Percentiles rank a stretch among this genome's conserved stretches.
Evolutionary conservation across 2,329 filamentous ascomycete species (phyloP).

Genomic region (Pseudocercospora macadamiae): DNA sequence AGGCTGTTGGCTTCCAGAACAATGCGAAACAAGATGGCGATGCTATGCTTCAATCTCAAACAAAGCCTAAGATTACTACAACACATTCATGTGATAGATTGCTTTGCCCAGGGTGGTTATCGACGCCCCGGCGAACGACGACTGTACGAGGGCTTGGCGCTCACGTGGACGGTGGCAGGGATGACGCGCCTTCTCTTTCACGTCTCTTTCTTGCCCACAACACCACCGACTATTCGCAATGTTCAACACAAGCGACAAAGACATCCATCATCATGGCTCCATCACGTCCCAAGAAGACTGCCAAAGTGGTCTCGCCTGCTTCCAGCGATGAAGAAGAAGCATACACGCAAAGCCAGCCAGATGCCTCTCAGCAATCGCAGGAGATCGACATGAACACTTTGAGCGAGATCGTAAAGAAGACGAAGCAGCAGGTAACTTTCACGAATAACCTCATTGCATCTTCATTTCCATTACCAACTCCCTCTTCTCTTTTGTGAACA

Average conservation of each 20-base stretch:
- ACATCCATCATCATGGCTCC: conserved; percentile 21
- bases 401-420: conserved; percentile 10
- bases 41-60: background rate
- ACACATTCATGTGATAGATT: background rate
- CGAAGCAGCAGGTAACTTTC: conserved; percentile 13
- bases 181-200: background rate
- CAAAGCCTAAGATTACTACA: background rate
- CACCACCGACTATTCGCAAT: background rate
- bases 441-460: background rate
- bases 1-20: conserved; percentile 1
- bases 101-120: background rate
- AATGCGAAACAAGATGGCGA: background rate
- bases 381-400: conserved; percentile 11
- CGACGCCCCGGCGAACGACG: background rate
- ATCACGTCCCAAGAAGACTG: conserved; percentile 10
- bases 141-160: background rate
- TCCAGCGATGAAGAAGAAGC: conserved; percentile 5
- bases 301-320: background rate
- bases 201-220: background rate
- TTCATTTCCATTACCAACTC: too few relatives aligned
- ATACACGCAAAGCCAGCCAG: background rate
- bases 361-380: conserved; percentile 13
- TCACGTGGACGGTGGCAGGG: background rate
- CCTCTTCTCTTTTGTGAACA: background rate
- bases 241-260: conserved; percentile 7